Evolutionary conservation across 179 eudicot species (phyloP), one percentile per base, ranked within the genome.

Genomic region (Carnegiea gigantea): DNA sequence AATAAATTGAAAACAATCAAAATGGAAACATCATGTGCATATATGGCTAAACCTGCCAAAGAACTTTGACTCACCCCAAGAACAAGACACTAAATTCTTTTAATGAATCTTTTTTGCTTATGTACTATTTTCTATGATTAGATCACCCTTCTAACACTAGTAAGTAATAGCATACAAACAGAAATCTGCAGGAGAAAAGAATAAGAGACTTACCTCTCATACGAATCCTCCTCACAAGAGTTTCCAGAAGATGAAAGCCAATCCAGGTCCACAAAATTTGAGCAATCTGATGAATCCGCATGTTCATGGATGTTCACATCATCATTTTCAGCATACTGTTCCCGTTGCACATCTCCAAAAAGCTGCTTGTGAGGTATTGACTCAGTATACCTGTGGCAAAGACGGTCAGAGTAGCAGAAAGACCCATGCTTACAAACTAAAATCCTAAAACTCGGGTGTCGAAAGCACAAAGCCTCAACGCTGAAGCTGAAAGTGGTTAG

Each of bases 241-340:
- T 88, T 84, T 82, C 90, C 95, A 73, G 95, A 90, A 75, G 98
- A 94, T 76, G 98, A 94, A 77, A 94, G 90, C 97, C 92, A 88
- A 73, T 93, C 98, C 76, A 93, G 79, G 88, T 94, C 97, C 68
- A 94, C 90, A 86, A 94, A 94, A 89, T 94, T 94, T 76, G 98
- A 94, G 86, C 89, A 88, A 83, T 92, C 93, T 77, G 80, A 60
- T 46, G 93, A 84, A 82, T 92, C 90, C 62, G 84, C 85, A 6
- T 85, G 83, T 40, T 85, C 88, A 77, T 85, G 84, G 53, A 81
- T 80, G 85, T 70, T 36, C 73, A 51, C 71, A 54, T 80, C 80
- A 81, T 91, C 88, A 85, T 86, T 84, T 74, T 85, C 95, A 59
- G 83, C 85, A 77, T 38, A 84, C 26, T 89, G 77, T 36, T 91